Evolutionary conservation across 1,139 yeast species (phyloP).

Genomic region (Lodderomyces metapsilosis): DNA sequence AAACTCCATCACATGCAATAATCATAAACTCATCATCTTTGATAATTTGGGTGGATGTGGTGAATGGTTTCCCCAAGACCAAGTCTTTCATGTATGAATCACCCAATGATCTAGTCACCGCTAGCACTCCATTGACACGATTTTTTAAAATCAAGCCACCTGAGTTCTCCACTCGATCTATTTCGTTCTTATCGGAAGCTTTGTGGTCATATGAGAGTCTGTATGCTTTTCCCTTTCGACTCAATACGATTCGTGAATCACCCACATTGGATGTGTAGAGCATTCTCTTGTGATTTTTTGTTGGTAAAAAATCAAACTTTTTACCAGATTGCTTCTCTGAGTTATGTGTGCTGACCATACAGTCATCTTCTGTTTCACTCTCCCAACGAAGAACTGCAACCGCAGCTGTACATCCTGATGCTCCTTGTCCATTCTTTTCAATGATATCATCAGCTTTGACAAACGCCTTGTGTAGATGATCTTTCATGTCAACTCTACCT

Average conservation of each 20-base stretch:
- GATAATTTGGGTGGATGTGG: slow-evolving; percentile 79
- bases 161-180: slow-evolving; percentile 65
- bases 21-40: slow-evolving; percentile 69
- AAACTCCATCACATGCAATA: slow-evolving; percentile 90
- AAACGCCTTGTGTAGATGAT: slow-evolving; percentile 60
- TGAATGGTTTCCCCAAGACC: slow-evolving; percentile 89
- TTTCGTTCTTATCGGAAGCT: slow-evolving; percentile 79
- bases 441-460: slow-evolving; percentile 72
- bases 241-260: slow-evolving; percentile 81
- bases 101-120: slow-evolving; percentile 94
- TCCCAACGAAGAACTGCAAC: slow-evolving; percentile 94
- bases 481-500: slow-evolving; percentile 42
- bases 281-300: slow-evolving; percentile 57
- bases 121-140: slow-evolving; percentile 93
- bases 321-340: slow-evolving; percentile 3
- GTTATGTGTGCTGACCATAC: slow-evolving; percentile 4
- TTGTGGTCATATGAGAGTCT: slow-evolving; percentile 92
- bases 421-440: slow-evolving; percentile 56
- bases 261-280: slow-evolving; percentile 95
- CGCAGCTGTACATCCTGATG: slow-evolving; percentile 93
- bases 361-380: slow-evolving; percentile 9
- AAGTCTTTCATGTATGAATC: slow-evolving; percentile 88
- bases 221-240: slow-evolving; percentile 69
- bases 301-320: slow-evolving; percentile 46
- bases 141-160: slow-evolving; percentile 91